A percentile compares a stretch with the other conserved stretches of the same genome.
These are phyloP conservation scores for Vitis rotundifolia DNA, from an alignment of 164 flowering plant species.

Conservation along the genomic window DNA sequence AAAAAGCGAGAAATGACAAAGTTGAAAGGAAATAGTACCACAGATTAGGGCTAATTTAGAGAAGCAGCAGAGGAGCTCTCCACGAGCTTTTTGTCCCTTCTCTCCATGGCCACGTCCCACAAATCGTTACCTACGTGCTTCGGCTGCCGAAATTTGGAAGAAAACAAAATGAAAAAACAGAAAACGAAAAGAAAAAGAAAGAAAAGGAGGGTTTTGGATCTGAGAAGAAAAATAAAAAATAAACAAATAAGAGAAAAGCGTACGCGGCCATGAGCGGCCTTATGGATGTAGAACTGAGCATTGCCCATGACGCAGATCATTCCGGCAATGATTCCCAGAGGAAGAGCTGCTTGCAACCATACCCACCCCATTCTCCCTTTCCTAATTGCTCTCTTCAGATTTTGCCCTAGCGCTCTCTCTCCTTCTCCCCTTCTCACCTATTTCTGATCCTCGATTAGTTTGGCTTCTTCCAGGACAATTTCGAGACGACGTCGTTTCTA, in stretches of 20 bases:
- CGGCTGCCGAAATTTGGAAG: slow-evolving; percentile 39
- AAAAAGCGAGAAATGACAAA: too few species aligned
- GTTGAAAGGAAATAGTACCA: not conserved
- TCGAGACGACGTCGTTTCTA: too few species aligned
- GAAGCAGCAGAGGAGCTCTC: slow-evolving; percentile 32
- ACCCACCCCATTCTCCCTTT: slow-evolving; percentile 32
- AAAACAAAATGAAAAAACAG: not conserved
- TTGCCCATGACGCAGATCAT: slow-evolving; percentile 90
- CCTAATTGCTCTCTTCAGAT: too few species aligned
- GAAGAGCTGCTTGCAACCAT: slow-evolving; percentile 84
- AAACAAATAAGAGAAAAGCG: not conserved
- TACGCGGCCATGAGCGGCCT: slow-evolving; percentile 86
- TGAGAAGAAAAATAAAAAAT: not conserved
- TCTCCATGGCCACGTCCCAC: slow-evolving; percentile 98
- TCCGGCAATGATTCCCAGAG: slow-evolving; percentile 90
- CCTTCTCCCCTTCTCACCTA: slow-evolving; percentile 1
- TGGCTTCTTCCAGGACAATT: too few species aligned
- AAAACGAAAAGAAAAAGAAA: not conserved
- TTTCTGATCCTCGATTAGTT: too few species aligned
- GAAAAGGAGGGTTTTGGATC: too few species aligned
- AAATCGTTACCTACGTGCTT: slow-evolving; percentile 78
- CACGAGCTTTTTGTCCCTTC: slow-evolving; percentile 85
- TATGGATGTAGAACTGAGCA: slow-evolving; percentile 85
- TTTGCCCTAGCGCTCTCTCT: not conserved
- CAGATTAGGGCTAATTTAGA: slow-evolving; percentile 2